Conservation (phyloP, 2,329 filamentous ascomycete genomes). For the Furcasterigmium furcatum region DNA sequence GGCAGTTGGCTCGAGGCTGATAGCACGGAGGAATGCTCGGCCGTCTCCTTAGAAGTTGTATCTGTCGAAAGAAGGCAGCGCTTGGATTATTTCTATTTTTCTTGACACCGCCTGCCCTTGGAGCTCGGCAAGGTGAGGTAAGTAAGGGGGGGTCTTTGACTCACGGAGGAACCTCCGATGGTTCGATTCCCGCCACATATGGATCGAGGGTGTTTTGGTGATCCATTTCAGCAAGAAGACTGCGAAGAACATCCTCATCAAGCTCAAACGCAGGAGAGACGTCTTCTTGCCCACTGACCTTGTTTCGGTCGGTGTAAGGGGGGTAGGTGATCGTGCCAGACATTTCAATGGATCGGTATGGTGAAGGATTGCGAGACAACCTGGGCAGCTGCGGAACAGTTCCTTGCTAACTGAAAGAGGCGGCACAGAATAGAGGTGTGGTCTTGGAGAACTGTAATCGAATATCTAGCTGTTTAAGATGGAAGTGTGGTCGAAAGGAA, state of each 20-base stretch:
- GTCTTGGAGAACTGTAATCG: background rate
- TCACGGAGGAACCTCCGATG: background rate
- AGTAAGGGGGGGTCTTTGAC: background rate
- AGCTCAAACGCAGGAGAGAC: background rate
- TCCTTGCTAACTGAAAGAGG: background rate
- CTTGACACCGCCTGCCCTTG: background rate
- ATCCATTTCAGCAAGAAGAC: background rate
- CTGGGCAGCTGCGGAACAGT: background rate
- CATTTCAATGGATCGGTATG: background rate
- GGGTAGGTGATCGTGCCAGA: background rate
- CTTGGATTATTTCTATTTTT: background rate
- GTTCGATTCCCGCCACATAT: background rate
- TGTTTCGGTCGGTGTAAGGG: background rate
- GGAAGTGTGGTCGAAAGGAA: background rate
- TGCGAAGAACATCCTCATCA: background rate
- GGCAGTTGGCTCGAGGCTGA: slow-evolving; percentile 2
- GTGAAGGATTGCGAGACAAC: background rate
- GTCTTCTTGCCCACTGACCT: background rate
- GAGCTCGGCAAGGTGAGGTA: background rate
- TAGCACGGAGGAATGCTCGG: background rate
- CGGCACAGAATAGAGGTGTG: background rate
- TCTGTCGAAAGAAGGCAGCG: background rate
- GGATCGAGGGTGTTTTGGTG: background rate
- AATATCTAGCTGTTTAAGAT: background rate
- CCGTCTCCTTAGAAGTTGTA: background rate